Evolutionary conservation across 805 yeast species (phyloP).

Genomic region (Wickerhamomyces sydowiorum): DNA sequence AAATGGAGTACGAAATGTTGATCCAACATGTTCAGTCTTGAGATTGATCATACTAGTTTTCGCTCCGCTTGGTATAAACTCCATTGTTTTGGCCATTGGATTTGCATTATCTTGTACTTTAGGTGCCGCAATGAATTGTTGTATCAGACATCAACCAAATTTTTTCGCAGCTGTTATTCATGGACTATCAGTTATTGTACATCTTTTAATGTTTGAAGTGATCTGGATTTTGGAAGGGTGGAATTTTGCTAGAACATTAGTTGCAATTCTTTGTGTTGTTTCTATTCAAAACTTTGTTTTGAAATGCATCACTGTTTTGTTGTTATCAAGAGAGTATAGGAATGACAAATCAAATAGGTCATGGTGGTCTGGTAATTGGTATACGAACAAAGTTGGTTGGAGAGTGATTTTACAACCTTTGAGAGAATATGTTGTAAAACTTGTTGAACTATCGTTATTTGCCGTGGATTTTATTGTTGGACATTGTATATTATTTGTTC

Average conservation of each 20-base stretch:
- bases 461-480: constrained; percentile 58
- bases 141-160: constrained; percentile 41
- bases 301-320: constrained; percentile 39
- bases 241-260: constrained; percentile 51
- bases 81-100: constrained; percentile 24
- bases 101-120: constrained; percentile 39
- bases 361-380: constrained; percentile 81
- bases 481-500: constrained; percentile 51
- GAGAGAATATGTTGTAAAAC: constrained; percentile 58
- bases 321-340: constrained; percentile 58
- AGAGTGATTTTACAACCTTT: constrained; percentile 53
- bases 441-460: constrained; percentile 62
- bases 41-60: constrained; percentile 51
- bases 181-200: constrained; percentile 42
- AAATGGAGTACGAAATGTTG: constrained; percentile 61
- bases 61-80: constrained; percentile 41
- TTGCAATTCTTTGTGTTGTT: constrained; percentile 55
- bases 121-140: constrained; percentile 44
- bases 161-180: constrained; percentile 54
- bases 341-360: constrained; percentile 57
- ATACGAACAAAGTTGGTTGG: constrained; percentile 57
- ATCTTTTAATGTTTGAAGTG: constrained; percentile 52
- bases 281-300: constrained; percentile 54
- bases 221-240: constrained; percentile 67
- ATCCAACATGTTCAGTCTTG: constrained; percentile 50